Base-by-base conservation (phyloP, 345 rosid genomes). In the Toxicodendron radicans region DNA sequence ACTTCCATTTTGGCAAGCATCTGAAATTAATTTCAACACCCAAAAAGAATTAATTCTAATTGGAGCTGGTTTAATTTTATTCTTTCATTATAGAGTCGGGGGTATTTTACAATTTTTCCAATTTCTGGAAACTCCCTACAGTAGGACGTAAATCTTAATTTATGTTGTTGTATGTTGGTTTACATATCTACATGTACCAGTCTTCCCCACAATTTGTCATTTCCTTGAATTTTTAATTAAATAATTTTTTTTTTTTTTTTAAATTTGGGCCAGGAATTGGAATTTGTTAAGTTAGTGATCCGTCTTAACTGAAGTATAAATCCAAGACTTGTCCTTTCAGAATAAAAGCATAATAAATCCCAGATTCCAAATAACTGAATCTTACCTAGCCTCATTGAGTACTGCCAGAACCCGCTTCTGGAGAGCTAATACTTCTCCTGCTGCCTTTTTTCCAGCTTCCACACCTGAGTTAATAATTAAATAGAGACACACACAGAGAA, bases 391-490 rank as follows among this genome's bases (percentile, higher is more conserved):
- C 81, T 95, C 97, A 63, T 90, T 91, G 10, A 95, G 94, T 21
- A 95, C 98, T 18, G 94, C 86, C 83, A 95, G 83, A 71, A 95
- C 97, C 68, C 96, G 94, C 81, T 91, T 95, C 78, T 95, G 99
- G 71, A 95, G 90, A 73, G 98, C 95, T 64, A 95, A 83, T 69
- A 95, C 97, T 81, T 95, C 98, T 68, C 94, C 98, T 20, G 99
- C 99, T 57, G 99, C 98, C 73, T 90, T 93, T 76, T 95, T 93
- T 74, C 99, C 99, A 62, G 98, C 99, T 88, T 95, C 99, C 71
- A 95, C 99, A 73, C 99, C 98, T 95, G 67, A 76, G 53, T 67
- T 54, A 38, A 67, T 58, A 51, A 65, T 67, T 45, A 73, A 68
- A 70, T 16, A 32, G 53, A 64, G n/a, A 70, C 68, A 63, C 30